A percentile compares a stretch with the other conserved stretches of the same genome.
These are phyloP conservation scores for Aphanoascus verrucosus DNA, from an alignment of 2,329 filamentous ascomycete genomes.

Conservation along the genomic window DNA sequence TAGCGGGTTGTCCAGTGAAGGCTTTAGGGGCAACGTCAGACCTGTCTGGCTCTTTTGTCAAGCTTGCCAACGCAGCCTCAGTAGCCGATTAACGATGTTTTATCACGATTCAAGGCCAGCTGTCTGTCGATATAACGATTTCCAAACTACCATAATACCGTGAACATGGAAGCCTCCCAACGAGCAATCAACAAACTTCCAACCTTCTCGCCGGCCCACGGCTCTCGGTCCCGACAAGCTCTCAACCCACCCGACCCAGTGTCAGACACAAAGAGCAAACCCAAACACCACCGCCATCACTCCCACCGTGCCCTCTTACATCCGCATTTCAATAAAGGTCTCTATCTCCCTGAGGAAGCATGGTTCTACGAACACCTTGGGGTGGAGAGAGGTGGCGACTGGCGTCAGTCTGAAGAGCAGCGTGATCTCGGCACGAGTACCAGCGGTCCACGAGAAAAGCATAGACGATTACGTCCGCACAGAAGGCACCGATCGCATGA, in stretches of 20 bases:
- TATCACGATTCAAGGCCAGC: neutral
- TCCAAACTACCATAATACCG: neutral
- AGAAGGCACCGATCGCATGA: conserved; percentile 6
- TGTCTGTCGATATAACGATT: neutral
- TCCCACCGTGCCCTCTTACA: conserved; percentile 8
- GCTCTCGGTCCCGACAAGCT: neutral
- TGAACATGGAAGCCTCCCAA: conserved; percentile 1
- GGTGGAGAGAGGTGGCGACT: neutral
- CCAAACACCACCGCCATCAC: conserved; percentile 1
- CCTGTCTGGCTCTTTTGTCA: no score
- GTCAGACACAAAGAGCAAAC: conserved; percentile 1
- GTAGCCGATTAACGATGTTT: neutral
- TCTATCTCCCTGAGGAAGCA: conserved; percentile 3
- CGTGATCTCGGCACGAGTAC: conserved; percentile 4
- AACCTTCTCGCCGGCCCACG: conserved; percentile 3
- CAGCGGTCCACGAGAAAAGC: neutral
- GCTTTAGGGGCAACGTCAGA: no score
- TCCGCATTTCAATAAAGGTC: neutral
- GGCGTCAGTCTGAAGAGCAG: neutral
- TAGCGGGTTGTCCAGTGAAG: no score
- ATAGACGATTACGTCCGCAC: conserved; percentile 7
- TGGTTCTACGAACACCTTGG: conserved; percentile 3
- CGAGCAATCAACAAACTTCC: neutral
- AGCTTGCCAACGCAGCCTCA: no score
- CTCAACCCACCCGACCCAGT: neutral